Base-by-base conservation (phyloP, 441 rosid species). In the Populus hybrid region DNA sequence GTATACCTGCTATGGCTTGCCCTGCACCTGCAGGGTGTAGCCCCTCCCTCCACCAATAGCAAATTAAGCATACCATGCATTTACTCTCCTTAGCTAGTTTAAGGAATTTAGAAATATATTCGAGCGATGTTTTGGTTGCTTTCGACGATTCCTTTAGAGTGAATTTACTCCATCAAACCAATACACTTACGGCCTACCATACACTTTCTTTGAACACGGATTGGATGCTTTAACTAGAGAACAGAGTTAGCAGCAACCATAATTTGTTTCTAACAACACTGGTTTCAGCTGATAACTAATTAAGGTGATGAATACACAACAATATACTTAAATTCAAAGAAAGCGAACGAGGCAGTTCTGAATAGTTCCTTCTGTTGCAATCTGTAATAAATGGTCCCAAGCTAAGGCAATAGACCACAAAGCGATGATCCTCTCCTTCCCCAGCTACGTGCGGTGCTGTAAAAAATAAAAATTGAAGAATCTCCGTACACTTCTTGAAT, bases 1-100 rank as follows among this genome's bases (percentile, higher is more conserved):
- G 36, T 61, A 57, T 57, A 18, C 59, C 63, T 68, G 79, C 34
- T 50, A 38, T 82, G 35, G 59, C 70, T 36, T 69, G 28, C 79
- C 42, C 26, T 9, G 28, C 69, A 26, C 42, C 26, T 9, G 28
- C 69, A 24, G 68, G 7, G 5, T 12, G 24, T 65, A 24, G 32
- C 32, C 32, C 12, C 12, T 64, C 67, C 14, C 19, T 19, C 1
- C 30, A 9, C 57, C 57, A 10, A 3, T 9, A 42, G 5, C 38
- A 21, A 40, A 23, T 21, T n/a, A 61, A 21, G 10, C 67, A 57
- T 57, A 18, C 24, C 61, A 40, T 64, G 23, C 70, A 23, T 40
- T 40, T 59, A 36, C 70, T 64, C 21, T 18, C 38, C 9, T 14
- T 36, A 6, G 6, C 26, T 73, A 12, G 67, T 46, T 59, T 8